These are phyloP conservation scores for Lithocarpus polystachyus DNA, from an alignment of 306 rosid genomes.

Conservation along the genomic window DNA sequence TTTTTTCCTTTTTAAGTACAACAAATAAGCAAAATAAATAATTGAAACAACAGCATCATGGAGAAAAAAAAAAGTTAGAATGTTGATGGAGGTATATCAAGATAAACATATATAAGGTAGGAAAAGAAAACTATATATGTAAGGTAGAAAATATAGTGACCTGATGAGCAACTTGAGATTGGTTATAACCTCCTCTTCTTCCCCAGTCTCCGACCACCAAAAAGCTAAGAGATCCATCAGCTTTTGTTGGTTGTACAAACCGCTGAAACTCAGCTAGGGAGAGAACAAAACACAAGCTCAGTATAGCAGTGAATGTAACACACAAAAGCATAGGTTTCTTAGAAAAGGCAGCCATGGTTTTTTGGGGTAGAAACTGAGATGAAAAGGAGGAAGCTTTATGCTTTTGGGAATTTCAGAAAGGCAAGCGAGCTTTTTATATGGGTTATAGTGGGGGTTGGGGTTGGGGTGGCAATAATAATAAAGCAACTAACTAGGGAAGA, in stretches of 20 bases:
- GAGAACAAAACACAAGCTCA: slow-evolving; percentile 8
- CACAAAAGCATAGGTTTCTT: neutral
- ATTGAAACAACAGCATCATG: no score
- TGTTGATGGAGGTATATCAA: no score
- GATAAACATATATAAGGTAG: no score
- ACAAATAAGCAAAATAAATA: no score
- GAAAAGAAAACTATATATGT: neutral
- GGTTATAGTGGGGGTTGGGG: neutral
- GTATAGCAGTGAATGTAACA: neutral
- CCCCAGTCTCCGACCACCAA: slow-evolving; percentile 81
- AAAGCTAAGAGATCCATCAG: slow-evolving; percentile 40
- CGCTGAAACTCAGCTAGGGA: slow-evolving; percentile 31
- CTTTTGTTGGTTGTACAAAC: slow-evolving; percentile 23
- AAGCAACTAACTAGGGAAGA: no score
- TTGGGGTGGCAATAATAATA: no score
- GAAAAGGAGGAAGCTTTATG: neutral
- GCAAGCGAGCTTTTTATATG: neutral
- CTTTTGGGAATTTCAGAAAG: neutral
- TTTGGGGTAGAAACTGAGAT: neutral
- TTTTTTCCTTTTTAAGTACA: no score
- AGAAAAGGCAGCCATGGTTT: slow-evolving; percentile 26
- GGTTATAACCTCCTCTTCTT: slow-evolving; percentile 58
- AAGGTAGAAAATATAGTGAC: slow-evolving; percentile 5
- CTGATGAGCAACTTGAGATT: slow-evolving; percentile 62
- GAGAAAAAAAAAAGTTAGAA: neutral